phyloP scores from a whole-genome alignment of 345 rosid genomes.

The Gossypium bickii region DNA sequence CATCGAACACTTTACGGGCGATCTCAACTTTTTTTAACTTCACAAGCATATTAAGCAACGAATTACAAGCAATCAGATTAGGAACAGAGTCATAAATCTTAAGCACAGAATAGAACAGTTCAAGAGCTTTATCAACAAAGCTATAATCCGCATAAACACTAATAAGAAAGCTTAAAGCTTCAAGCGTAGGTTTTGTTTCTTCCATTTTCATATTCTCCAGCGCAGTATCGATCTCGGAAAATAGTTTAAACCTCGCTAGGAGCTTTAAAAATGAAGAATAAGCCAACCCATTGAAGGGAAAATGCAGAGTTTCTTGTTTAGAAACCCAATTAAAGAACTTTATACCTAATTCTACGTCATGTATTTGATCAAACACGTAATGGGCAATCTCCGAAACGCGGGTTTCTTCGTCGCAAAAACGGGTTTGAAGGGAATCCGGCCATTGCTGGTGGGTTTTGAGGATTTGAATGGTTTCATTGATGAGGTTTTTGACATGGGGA shows the following conservation, averaged over 20 bases:
- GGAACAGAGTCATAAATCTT: slow-evolving; percentile 35
- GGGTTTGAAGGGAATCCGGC: slow-evolving; percentile 27
- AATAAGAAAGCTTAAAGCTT: slow-evolving; percentile 51
- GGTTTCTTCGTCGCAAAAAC: slow-evolving; percentile 34
- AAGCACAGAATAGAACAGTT: slow-evolving; percentile 36
- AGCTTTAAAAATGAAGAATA: slow-evolving; percentile 1
- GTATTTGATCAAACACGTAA: slow-evolving; percentile 59
- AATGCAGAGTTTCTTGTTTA: slow-evolving; percentile 20
- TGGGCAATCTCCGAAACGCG: slow-evolving; percentile 51
- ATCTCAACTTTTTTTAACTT: slow-evolving; percentile 21
- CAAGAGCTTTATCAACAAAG: slow-evolving; percentile 46
- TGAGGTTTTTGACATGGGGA: slow-evolving; percentile 27
- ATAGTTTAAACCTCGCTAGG: slow-evolving; percentile 48
- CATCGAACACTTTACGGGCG: slow-evolving; percentile 21
- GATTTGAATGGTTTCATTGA: slow-evolving; percentile 1
- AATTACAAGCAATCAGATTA: slow-evolving; percentile 63
- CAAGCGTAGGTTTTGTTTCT: slow-evolving; percentile 44
- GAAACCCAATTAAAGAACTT: slow-evolving; percentile 53
- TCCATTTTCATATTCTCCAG: slow-evolving; percentile 41
- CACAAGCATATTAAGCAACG: slow-evolving; percentile 47
- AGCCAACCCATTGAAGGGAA: slow-evolving; percentile 46
- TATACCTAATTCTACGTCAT: slow-evolving; percentile 56
- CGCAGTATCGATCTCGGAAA: slow-evolving; percentile 41
- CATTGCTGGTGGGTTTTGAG: slow-evolving; percentile 41
- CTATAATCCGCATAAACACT: slow-evolving; percentile 53